Evolutionary conservation across 441 rosid species (phyloP), one percentile per base, ranked within the genome.

Genomic region (Melastoma candidum): DNA sequence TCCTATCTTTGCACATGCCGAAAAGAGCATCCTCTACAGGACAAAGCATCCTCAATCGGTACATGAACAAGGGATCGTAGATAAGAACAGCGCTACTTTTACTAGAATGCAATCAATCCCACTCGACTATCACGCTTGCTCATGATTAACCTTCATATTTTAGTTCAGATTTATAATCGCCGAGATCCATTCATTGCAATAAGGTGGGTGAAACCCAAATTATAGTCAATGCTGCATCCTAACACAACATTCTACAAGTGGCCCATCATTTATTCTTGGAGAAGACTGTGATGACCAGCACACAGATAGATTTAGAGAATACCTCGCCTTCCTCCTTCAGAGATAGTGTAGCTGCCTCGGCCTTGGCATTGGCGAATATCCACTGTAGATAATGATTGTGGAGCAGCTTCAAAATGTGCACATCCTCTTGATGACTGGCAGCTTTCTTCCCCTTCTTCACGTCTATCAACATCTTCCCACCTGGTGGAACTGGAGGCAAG

Each of bases 351-450:
- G 78, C 70, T 44, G 65, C 64, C 57, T 67, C 78, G 14, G 86
- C 79, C 64, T 84, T 83, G 5, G 88, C 90, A 57, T 81, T 89
- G 25, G 78, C 84, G 39, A 61, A 83, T 70, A 87, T 75, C 97
- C 95, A 89, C 63, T 81, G 93, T 55, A 89, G 69, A 61, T 77
- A 67, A 48, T 74, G 83, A 68, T 81, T 85, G 56, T 83, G 80
- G 47, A 85, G 71, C 79, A 85, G 49, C 59, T 63, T 78, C 36
- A 88, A 68, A 44, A 74, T 67, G 47, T 85, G 87, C 3, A 68
- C 62, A 57, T 83, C 90, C 44, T 73, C 84, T 61, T 78, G 88
- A 48, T 76, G 90, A 39, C 64, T 52, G 2, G 67, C 64, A 58
- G 52, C 73, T 71, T 78, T 85, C 76, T 56, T 81, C 11, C 68